Conservation (phyloP, 1,284 basidiomycete species). For the Tilletia caries region DNA sequence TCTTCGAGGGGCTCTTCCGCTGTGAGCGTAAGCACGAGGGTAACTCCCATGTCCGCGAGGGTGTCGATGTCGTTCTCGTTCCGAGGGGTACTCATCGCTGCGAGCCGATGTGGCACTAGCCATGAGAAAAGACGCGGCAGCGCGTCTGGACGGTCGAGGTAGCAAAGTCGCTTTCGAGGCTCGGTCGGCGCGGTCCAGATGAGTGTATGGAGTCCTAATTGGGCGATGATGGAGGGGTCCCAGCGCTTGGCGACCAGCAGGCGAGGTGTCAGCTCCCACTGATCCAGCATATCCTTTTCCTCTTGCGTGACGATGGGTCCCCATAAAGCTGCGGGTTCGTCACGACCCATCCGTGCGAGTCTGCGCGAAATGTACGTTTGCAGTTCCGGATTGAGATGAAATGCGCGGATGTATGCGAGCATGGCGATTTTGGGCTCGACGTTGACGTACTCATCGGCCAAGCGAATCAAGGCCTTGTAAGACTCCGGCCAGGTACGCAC, state of each 20-base stretch:
- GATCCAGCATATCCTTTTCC: conserved; percentile 55
- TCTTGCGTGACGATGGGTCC: conserved; percentile 57
- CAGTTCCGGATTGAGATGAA: conserved; percentile 55
- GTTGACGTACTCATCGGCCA: conserved; percentile 58
- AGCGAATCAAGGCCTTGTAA: conserved; percentile 60
- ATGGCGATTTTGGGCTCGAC: conserved; percentile 60
- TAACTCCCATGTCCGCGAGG: conserved; percentile 60
- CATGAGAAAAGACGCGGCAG: conserved; percentile 54
- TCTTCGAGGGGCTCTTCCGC: conserved; percentile 61
- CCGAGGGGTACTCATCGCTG: conserved; percentile 64
- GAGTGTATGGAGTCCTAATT: background rate
- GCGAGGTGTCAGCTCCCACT: conserved; percentile 53
- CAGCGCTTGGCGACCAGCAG: conserved; percentile 42
- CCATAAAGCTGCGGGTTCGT: conserved; percentile 61
- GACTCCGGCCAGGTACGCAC: conserved; percentile 21
- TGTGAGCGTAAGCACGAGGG: conserved; percentile 63
- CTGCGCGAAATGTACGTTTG: conserved; percentile 57
- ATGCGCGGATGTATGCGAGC: conserved; percentile 61
- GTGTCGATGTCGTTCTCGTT: conserved; percentile 60
- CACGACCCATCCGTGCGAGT: conserved; percentile 54
- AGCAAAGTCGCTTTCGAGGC: conserved; percentile 24
- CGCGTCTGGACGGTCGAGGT: conserved; percentile 54
- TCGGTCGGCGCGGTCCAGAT: conserved; percentile 19
- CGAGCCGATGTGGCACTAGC: conserved; percentile 63
- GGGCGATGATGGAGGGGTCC: conserved; percentile 50